Evolutionary conservation across 352 stramenopile species (phyloP).

Genomic region (Globisporangium spinosum): DNA sequence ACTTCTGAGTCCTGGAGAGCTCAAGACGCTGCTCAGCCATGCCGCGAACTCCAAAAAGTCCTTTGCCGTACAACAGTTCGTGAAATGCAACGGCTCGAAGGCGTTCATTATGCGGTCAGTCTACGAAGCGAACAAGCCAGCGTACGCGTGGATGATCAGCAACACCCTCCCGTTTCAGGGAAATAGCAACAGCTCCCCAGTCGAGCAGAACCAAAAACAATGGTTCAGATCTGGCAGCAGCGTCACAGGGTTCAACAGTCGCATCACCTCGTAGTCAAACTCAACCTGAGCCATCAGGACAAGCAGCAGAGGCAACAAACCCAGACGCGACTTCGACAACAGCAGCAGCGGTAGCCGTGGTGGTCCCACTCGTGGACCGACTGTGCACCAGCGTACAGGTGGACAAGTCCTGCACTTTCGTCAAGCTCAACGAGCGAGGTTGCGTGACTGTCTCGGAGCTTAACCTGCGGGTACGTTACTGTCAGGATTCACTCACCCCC

Average conservation of each 20-base stretch:
- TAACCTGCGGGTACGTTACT: constrained; percentile 45
- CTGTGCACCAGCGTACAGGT: constrained; percentile 61
- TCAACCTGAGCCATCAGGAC: constrained; percentile 5
- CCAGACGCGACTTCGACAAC: constrained; percentile 11
- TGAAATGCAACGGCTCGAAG: constrained; percentile 70
- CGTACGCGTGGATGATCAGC: constrained; percentile 79
- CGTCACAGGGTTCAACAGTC: neutral
- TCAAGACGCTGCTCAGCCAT: constrained; percentile 68
- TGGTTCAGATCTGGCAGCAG: neutral
- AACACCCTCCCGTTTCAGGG: constrained; percentile 54
- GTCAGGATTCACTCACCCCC: neutral
- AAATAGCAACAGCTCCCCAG: neutral
- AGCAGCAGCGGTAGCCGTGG: constrained; percentile 7
- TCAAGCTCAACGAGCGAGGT: constrained; percentile 73
- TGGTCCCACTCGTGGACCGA: constrained; percentile 39
- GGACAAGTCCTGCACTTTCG: constrained; percentile 70
- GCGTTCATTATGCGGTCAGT: constrained; percentile 67
- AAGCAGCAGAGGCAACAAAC: neutral
- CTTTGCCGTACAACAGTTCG: constrained; percentile 70
- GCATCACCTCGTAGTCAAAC: constrained; percentile 12
- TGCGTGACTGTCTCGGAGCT: constrained; percentile 65
- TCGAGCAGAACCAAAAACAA: neutral
- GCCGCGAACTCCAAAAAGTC: constrained; percentile 55
- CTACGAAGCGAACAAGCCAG: constrained; percentile 55
- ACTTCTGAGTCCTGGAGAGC: constrained; percentile 53